phyloP scores from a whole-genome alignment of 108 stramenopile species.

The Fragilariopsis cylindrus region DNA sequence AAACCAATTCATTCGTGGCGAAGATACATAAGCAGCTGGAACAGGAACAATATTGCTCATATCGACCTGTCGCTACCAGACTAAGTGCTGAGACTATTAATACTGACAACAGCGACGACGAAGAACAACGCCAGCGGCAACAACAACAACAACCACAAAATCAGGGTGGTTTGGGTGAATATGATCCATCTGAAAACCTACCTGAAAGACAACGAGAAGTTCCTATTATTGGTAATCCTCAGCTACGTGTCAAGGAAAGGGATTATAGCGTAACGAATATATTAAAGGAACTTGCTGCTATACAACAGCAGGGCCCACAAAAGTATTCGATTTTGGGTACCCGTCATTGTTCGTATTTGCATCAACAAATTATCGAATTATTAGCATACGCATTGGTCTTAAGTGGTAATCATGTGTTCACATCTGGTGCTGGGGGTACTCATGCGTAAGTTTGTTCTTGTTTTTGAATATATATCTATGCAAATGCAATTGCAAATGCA shows the following conservation, averaged over 20 bases:
- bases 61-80: too few species aligned
- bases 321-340: slow-evolving; percentile 95
- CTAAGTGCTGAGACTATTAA: too few species aligned
- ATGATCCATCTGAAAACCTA: slow-evolving; percentile 46
- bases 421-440: slow-evolving; percentile 90
- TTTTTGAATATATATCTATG: not conserved
- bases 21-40: too few species aligned
- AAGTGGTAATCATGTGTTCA: slow-evolving; percentile 92
- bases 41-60: too few species aligned
- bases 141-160: slow-evolving; percentile 8
- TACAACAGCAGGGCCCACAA: slow-evolving; percentile 89
- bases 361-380: slow-evolving; percentile 94
- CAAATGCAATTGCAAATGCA: too few species aligned
- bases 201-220: slow-evolving; percentile 20
- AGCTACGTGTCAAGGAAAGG: slow-evolving; percentile 51
- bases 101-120: too few species aligned
- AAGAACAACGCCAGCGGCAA: not conserved
- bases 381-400: slow-evolving; percentile 91
- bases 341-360: slow-evolving; percentile 91
- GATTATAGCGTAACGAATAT: slow-evolving; percentile 79
- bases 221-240: slow-evolving; percentile 63
- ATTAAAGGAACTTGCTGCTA: slow-evolving; percentile 87
- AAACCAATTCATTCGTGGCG: too few species aligned
- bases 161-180: slow-evolving; percentile 32
- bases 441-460: not conserved